Evolutionary conservation across 1,284 basidiomycete genomes (phyloP).

Genomic region (Coniferiporia weirii): DNA sequence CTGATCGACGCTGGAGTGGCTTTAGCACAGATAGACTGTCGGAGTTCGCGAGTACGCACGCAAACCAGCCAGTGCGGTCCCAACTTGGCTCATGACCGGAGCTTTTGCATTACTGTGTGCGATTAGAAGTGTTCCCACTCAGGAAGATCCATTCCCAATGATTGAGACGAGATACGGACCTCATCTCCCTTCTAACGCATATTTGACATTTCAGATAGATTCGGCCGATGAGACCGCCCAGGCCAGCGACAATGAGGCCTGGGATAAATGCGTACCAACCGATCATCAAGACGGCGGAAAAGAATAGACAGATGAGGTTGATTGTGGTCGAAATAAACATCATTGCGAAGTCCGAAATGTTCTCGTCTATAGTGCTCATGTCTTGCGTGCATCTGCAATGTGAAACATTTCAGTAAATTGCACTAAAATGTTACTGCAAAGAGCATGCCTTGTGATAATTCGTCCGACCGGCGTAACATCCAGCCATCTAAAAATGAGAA

Average conservation of each 20-base stretch:
- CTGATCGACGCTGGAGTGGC: conserved; percentile 27
- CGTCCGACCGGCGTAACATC: conserved; percentile 38
- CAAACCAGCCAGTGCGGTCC: conserved; percentile 36
- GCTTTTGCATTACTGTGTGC: conserved; percentile 32
- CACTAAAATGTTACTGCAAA: conserved; percentile 21
- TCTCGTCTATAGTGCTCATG: conserved; percentile 34
- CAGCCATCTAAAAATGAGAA: conserved; percentile 27
- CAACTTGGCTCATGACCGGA: conserved; percentile 41
- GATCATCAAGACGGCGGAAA: not conserved
- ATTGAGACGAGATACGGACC: conserved; percentile 27
- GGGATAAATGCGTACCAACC: conserved; percentile 16
- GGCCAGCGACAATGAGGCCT: conserved; percentile 14
- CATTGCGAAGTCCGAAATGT: conserved; percentile 20
- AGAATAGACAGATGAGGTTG: conserved; percentile 5
- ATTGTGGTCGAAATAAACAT: conserved; percentile 13
- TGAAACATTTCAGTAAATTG: conserved; percentile 22
- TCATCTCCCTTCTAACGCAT: conserved; percentile 15
- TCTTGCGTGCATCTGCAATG: conserved; percentile 31
- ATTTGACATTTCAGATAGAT: conserved; percentile 27
- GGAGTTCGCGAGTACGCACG: conserved; percentile 7
- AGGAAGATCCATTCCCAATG: not conserved
- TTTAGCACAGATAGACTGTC: not conserved
- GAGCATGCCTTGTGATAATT: conserved; percentile 33
- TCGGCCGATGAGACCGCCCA: conserved; percentile 11
- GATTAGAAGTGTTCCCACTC: conserved; percentile 28